Evolutionary conservation across 768 basidiomycete species (phyloP).

Genomic region (Floccularia luteovirens): DNA sequence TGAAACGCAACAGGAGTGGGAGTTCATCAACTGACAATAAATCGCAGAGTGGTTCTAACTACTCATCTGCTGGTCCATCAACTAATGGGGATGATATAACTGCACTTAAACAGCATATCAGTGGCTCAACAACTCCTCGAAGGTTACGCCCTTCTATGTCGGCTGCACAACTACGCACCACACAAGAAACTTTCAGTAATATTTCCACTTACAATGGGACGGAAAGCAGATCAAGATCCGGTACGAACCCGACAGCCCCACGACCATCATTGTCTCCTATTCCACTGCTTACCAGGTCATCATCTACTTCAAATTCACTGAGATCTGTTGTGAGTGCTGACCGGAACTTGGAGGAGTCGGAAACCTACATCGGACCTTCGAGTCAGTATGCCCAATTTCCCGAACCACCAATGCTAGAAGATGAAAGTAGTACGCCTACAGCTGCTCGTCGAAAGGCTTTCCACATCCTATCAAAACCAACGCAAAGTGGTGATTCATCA

Average conservation of each 20-base stretch:
- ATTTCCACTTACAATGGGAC: constrained; percentile 22
- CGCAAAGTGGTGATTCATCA: constrained; percentile 28
- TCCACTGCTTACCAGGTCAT: constrained; percentile 41
- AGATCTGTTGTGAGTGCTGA: constrained; percentile 27
- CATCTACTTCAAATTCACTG: constrained; percentile 49
- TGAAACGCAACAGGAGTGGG: constrained; percentile 76
- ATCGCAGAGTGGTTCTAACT: constrained; percentile 49
- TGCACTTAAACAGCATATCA: constrained; percentile 34
- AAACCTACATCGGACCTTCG: constrained; percentile 55
- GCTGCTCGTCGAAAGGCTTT: constrained; percentile 61
- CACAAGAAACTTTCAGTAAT: constrained; percentile 26
- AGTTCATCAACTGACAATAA: constrained; percentile 70
- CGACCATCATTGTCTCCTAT: constrained; percentile 35
- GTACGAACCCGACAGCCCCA: constrained; percentile 51
- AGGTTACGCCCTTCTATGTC: constrained; percentile 68
- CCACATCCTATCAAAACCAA: constrained; percentile 56
- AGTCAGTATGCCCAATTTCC: constrained; percentile 67
- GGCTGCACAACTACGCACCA: constrained; percentile 65
- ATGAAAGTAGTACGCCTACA: constrained; percentile 44
- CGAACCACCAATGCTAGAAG: constrained; percentile 46
- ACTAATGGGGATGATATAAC: constrained; percentile 48
- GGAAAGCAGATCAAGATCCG: constrained; percentile 53
- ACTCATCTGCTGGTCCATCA: constrained; percentile 43
- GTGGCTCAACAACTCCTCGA: constrained; percentile 51
- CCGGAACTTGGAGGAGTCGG: constrained; percentile 35